Evolutionary conservation across 2,329 filamentous ascomycete genomes (phyloP).

Genomic region (Metarhizium album): DNA sequence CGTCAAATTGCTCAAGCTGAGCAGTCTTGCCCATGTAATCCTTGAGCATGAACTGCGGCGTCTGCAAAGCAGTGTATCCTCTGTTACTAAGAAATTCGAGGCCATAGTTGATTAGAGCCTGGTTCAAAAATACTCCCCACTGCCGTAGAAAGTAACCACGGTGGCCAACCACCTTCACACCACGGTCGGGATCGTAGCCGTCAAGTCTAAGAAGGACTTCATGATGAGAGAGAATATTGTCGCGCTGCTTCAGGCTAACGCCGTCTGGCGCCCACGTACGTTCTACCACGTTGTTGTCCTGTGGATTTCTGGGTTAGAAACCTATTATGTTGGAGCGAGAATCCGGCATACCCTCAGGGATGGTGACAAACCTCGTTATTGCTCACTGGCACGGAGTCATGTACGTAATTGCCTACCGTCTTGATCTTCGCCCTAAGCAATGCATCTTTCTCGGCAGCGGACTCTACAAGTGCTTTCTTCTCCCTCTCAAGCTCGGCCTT

Average conservation of each 20-base stretch:
- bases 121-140: constrained; percentile 85
- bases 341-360: not conserved
- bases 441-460: constrained; percentile 64
- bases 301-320: not conserved
- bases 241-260: constrained; percentile 59
- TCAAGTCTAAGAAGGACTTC: constrained; percentile 82
- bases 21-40: constrained; percentile 98
- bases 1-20: constrained; percentile 93
- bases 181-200: constrained; percentile 86
- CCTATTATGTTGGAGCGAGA: not conserved
- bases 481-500: constrained; percentile 70
- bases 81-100: constrained; percentile 75
- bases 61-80: constrained; percentile 74
- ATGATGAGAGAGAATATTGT: constrained; percentile 74
- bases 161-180: constrained; percentile 89
- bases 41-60: constrained; percentile 89
- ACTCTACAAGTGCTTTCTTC: constrained; percentile 69
- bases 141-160: constrained; percentile 85
- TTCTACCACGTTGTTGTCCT: constrained; percentile 70
- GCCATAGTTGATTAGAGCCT: constrained; percentile 91
- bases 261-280: constrained; percentile 74
- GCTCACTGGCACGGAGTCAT: constrained; percentile 74
- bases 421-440: constrained; percentile 68
- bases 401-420: constrained; percentile 63
- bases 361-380: constrained; percentile 54